phyloP scores from a whole-genome alignment of 148 eudicot genomes.

The Pouteria glomerata region DNA sequence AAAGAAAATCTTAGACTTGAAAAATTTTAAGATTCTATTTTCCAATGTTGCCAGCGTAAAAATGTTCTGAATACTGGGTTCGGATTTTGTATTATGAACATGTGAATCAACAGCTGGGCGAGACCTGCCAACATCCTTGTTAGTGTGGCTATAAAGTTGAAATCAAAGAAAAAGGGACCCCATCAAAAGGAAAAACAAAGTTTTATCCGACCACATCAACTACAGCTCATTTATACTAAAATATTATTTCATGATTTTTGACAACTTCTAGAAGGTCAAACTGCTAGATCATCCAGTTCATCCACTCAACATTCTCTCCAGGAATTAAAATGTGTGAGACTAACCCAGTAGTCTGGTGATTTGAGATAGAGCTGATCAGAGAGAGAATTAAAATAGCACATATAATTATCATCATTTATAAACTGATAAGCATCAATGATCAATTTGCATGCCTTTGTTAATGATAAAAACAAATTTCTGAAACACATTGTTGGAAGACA shows the following conservation, averaged over 20 bases:
- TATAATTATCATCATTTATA: background rate
- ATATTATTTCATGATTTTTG: background rate
- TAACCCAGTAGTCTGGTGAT: background rate
- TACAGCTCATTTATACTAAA: background rate
- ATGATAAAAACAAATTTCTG: background rate
- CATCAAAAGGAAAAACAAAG: background rate
- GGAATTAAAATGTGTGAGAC: background rate
- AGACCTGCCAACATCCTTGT: background rate
- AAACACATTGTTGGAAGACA: background rate
- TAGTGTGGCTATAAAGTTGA: constrained; percentile 2
- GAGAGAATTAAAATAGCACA: background rate
- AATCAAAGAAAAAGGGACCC: background rate
- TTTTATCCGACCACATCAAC: background rate
- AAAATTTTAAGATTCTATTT: no score
- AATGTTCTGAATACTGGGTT: background rate
- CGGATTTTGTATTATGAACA: background rate
- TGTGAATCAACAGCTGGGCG: background rate
- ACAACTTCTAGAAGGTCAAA: background rate
- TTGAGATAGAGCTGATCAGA: background rate
- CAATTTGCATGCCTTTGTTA: background rate
- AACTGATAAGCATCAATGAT: background rate
- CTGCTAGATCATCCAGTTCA: no score
- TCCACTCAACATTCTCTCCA: no score
- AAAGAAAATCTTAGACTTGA: no score
- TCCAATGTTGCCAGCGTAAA: no score